These are phyloP conservation scores for Gossypium schwendimanii DNA, from an alignment of 441 rosid genomes.

Conservation along the genomic window DNA sequence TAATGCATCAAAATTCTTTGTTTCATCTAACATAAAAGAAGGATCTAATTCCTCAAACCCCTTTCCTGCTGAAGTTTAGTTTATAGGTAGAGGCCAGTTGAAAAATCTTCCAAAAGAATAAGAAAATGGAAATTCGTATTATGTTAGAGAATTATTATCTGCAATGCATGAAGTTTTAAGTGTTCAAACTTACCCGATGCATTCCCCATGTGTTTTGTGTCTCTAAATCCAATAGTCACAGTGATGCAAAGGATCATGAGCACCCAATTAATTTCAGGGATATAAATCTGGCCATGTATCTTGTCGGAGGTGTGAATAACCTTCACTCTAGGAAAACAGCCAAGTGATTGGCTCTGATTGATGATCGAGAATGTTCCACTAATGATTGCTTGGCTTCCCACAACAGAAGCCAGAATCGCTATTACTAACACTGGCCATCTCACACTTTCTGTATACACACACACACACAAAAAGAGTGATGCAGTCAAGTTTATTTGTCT, in stretches of 20 bases:
- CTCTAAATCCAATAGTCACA: constrained; percentile 90
- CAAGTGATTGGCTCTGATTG: constrained; percentile 88
- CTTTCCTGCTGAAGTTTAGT: background rate
- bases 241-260: constrained; percentile 93
- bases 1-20: constrained; percentile 3
- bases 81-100: background rate
- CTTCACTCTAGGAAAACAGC: constrained; percentile 92
- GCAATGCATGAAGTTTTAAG: background rate
- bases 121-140: background rate
- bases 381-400: constrained; percentile 97
- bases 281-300: constrained; percentile 88
- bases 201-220: constrained; percentile 85
- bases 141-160: background rate
- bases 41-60: background rate
- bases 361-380: constrained; percentile 96
- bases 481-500: background rate
- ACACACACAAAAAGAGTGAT: constrained; percentile 4
- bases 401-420: constrained; percentile 94
- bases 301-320: constrained; percentile 85
- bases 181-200: constrained; percentile 64
- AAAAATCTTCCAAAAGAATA: background rate
- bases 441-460: constrained; percentile 41
- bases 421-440: constrained; percentile 75
- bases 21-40: background rate
- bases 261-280: constrained; percentile 92